Percentiles rank a stretch among this genome's conserved stretches.
Conservation (phyloP, 192 early-diverging fungal genomes). For the Pilaira anomala region DNA sequence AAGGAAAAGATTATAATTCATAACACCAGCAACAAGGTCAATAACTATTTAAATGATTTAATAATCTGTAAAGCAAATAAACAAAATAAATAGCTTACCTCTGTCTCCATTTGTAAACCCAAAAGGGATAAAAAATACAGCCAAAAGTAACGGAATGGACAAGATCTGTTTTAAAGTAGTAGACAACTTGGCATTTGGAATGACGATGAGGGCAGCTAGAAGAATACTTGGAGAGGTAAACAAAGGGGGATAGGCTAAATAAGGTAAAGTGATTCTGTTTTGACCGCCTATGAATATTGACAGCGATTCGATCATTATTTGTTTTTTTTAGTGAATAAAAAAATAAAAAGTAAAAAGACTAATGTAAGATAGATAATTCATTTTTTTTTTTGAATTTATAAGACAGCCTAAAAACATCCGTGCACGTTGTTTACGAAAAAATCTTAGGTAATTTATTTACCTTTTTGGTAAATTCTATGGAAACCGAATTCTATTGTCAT, state of each 20-base stretch:
- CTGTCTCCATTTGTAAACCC: constrained; percentile 11
- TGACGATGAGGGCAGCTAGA: constrained; percentile 2
- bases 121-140: constrained; percentile 12
- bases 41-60: constrained; percentile 10
- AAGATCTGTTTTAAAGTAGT: constrained; percentile 14
- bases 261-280: constrained; percentile 9
- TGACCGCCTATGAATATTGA: constrained; percentile 9
- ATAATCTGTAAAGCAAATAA: neutral
- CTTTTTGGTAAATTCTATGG: no score
- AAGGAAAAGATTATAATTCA: constrained; percentile 13
- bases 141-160: constrained; percentile 18
- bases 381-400: neutral
- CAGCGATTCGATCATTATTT: neutral
- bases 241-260: neutral
- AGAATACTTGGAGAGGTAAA: neutral
- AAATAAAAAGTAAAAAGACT: neutral
- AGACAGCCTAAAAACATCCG: neutral
- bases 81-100: constrained; percentile 1
- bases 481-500: no score
- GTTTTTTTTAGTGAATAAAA: neutral
- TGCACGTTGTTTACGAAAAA: neutral
- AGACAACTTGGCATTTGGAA: constrained; percentile 8
- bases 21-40: constrained; percentile 5
- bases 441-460: neutral
- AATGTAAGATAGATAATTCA: neutral